A percentile compares a stretch with the other conserved stretches of the same genome.
phyloP scores from a whole-genome alignment of 2,329 filamentous ascomycete genomes.

The Ophiognomonia clavigignenti-juglandacearum region DNA sequence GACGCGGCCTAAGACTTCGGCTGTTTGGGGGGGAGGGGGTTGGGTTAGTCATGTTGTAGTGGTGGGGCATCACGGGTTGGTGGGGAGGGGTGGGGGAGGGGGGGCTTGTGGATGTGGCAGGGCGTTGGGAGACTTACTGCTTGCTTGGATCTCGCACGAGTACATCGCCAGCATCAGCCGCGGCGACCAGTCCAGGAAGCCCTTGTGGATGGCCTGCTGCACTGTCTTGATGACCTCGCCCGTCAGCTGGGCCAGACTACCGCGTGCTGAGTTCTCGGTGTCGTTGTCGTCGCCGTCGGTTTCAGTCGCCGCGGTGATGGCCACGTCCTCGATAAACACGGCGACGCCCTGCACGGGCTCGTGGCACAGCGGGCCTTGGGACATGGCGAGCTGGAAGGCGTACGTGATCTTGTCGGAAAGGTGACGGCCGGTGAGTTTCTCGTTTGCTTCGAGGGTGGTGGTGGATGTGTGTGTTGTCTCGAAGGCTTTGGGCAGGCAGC shows the following conservation, averaged over 20 bases:
- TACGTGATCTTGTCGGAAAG: constrained; percentile 88
- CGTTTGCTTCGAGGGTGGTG: constrained; percentile 35
- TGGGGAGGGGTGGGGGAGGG: neutral
- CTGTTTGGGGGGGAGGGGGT: constrained; percentile 29
- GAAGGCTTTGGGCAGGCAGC: constrained; percentile 69
- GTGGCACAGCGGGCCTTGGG: constrained; percentile 84
- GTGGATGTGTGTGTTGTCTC: constrained; percentile 26
- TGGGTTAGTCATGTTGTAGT: no score
- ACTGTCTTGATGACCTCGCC: constrained; percentile 90
- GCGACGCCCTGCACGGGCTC: constrained; percentile 93
- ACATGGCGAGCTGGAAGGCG: constrained; percentile 87
- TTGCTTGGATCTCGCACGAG: constrained; percentile 93
- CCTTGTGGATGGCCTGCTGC: constrained; percentile 75
- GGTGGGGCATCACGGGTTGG: no score
- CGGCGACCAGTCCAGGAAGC: constrained; percentile 92
- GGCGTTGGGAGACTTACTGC: constrained; percentile 58
- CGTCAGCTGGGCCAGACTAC: constrained; percentile 74
- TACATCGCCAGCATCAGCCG: constrained; percentile 98
- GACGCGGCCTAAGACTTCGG: constrained; percentile 89
- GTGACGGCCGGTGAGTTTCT: constrained; percentile 56
- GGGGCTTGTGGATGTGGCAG: no score
- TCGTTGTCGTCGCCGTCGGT: no score
- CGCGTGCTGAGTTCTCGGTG: constrained; percentile 47
- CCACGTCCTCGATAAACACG: constrained; percentile 79
- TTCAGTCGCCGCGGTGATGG: constrained; percentile 56